Evolutionary conservation across 495 filamentous ascomycete genomes (phyloP), one percentile per base, ranked within the genome.

Genomic region (Neurospora sp.): DNA sequence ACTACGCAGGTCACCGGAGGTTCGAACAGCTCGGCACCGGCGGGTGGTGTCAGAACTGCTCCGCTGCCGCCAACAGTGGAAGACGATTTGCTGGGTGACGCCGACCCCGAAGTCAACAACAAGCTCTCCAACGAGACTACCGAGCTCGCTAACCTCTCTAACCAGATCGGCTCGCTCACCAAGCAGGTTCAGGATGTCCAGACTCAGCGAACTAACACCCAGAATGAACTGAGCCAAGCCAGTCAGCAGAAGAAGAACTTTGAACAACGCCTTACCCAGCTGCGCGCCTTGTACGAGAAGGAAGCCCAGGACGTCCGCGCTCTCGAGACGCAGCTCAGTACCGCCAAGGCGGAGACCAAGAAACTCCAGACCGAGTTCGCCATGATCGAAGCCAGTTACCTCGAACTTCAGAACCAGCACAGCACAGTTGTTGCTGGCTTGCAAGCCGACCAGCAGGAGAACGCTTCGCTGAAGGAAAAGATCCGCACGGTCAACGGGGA

Each of bases 121-220:
- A 95, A 91, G 78, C 82, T 98, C 69, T 94, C 90, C 0, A 90
- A 89, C 73, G 96, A 99, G 81, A 96, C 94, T 5, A 90, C 92
- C 2, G 96, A 99, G 78, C 86, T 98, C n/a, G 96, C 94, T 38
- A 99, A 99, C 78, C 82, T 99, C 71, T 97, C 94, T 7, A 98
- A 97, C 80, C 95, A 98, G 80, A 92, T 99, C 72, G 90, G 93
- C 7, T 93, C 90, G 8, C 82, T 99, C 72, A 90, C 94, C 2
- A 96, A 92, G 80, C 94, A 99, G 84, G 97, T 97, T 88, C 92
- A 96, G 80, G 93, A 93, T 73, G 90, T 97, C 5, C 94, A 96
- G 78, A 88, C 84, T 43, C 94, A 97, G 82, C 89, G 92, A 54
- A 86, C 84, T 3, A 88, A 90, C 7, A 91, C 92, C 3, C 93